Conservation (phyloP, 805 yeast genomes). For the Yarrowia sp. region DNA sequence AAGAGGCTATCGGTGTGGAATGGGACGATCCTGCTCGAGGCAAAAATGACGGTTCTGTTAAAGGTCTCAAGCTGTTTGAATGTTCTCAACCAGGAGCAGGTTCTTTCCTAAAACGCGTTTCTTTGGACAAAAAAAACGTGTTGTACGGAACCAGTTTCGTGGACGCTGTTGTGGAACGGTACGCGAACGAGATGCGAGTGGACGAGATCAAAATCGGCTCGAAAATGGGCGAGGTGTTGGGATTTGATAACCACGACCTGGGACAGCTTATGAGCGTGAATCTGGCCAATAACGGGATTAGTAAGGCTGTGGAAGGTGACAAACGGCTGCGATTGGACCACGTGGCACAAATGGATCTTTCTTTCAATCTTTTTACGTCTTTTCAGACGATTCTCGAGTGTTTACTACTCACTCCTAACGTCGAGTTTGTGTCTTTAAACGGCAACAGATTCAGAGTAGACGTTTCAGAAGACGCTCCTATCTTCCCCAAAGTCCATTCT, state of each 20-base stretch:
- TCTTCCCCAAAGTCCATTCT: background rate
- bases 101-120: conserved; percentile 55
- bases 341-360: background rate
- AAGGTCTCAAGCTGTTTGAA: conserved; percentile 55
- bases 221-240: conserved; percentile 59
- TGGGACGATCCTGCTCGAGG: conserved; percentile 78
- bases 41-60: conserved; percentile 61
- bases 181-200: conserved; percentile 26
- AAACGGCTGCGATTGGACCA: background rate
- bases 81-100: conserved; percentile 47
- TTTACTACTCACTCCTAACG: background rate
- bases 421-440: background rate
- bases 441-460: background rate
- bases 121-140: conserved; percentile 37
- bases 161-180: conserved; percentile 45
- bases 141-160: conserved; percentile 51
- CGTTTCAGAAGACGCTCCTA: background rate
- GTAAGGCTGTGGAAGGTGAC: background rate
- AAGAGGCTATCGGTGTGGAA: conserved; percentile 68
- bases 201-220: conserved; percentile 36
- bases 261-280: background rate
- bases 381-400: background rate
- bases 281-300: background rate
- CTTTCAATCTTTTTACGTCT: background rate
- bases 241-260: conserved; percentile 49